A percentile compares a stretch with the other conserved stretches of the same genome.
These are phyloP conservation scores for Penicillium paneum DNA, from an alignment of 2,329 filamentous ascomycete genomes.

Conservation along the genomic window DNA sequence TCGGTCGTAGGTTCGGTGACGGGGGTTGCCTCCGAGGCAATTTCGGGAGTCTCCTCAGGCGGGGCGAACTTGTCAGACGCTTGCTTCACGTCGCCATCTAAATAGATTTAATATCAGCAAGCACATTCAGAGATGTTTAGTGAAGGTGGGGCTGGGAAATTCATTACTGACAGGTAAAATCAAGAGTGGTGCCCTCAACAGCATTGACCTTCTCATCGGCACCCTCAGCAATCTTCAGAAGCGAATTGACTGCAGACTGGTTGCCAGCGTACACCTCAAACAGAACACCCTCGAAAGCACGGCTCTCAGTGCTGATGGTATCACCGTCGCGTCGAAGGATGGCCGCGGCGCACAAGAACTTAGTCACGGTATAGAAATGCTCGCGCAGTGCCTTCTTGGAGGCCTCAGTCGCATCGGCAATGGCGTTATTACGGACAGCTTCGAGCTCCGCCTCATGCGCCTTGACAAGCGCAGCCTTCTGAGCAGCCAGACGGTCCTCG, in stretches of 20 bases:
- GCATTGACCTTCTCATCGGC: conserved; percentile 56
- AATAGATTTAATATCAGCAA: conserved; percentile 7
- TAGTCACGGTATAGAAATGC: conserved; percentile 57
- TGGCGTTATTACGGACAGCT: conserved; percentile 50
- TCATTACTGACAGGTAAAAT: conserved; percentile 55
- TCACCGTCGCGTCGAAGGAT: conserved; percentile 59
- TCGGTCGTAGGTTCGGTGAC: conserved; percentile 45
- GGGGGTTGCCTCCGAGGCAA: conserved; percentile 28
- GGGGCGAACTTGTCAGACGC: conserved; percentile 45
- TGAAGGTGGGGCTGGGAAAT: background rate
- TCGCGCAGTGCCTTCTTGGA: conserved; percentile 50
- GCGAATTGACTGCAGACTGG: conserved; percentile 55
- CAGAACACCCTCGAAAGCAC: conserved; percentile 62
- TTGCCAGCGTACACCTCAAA: conserved; percentile 63
- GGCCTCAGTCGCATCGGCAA: conserved; percentile 48
- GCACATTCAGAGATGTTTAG: background rate
- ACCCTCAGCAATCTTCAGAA: conserved; percentile 60
- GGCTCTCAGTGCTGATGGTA: conserved; percentile 55
- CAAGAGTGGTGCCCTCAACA: conserved; percentile 54
- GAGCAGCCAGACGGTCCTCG: conserved; percentile 53
- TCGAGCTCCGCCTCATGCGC: conserved; percentile 56
- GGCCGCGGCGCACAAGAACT: conserved; percentile 62
- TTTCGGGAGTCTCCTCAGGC: conserved; percentile 33
- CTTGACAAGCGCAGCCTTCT: conserved; percentile 56
- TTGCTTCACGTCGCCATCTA: conserved; percentile 54